phyloP scores from a whole-genome alignment of 2,329 filamentous ascomycete species.

The Periconia sp. region DNA sequence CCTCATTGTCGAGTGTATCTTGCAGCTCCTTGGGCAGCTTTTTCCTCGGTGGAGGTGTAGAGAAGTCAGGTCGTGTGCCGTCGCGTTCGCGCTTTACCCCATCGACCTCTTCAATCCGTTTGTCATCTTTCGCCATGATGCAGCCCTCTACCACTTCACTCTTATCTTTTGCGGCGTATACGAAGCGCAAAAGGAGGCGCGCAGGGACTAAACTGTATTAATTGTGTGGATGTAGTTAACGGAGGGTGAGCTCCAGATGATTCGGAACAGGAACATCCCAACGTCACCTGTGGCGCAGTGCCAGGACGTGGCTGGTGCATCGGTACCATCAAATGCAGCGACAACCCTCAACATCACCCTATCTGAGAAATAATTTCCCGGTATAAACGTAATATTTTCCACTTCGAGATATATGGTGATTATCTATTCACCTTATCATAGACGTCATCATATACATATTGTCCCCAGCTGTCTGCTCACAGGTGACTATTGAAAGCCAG shows the following conservation, averaged over 20 bases:
- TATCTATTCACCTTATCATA: no score
- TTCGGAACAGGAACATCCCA: not conserved
- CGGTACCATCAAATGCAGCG: no score
- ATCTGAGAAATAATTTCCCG: no score
- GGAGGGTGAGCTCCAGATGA: not conserved
- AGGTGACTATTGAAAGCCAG: no score
- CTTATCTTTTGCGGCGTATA: not conserved
- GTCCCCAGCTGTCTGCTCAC: no score
- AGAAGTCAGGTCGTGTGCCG: constrained; percentile 52
- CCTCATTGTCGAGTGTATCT: constrained; percentile 62
- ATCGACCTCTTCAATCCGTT: constrained; percentile 26
- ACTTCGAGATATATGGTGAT: no score
- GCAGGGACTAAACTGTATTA: not conserved
- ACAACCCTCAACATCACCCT: no score
- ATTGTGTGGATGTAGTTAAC: not conserved
- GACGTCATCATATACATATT: no score
- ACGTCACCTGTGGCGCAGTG: not conserved
- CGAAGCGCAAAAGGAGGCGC: not conserved
- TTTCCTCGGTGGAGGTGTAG: constrained; percentile 51
- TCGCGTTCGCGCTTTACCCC: constrained; percentile 46
- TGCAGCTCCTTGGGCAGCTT: constrained; percentile 59
- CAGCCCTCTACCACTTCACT: not conserved
- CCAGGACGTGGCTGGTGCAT: no score
- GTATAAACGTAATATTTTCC: no score
- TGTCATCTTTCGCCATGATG: constrained; percentile 43